phyloP scores from a whole-genome alignment of 2,329 filamentous ascomycete species.

The Incumbomyces lentus region DNA sequence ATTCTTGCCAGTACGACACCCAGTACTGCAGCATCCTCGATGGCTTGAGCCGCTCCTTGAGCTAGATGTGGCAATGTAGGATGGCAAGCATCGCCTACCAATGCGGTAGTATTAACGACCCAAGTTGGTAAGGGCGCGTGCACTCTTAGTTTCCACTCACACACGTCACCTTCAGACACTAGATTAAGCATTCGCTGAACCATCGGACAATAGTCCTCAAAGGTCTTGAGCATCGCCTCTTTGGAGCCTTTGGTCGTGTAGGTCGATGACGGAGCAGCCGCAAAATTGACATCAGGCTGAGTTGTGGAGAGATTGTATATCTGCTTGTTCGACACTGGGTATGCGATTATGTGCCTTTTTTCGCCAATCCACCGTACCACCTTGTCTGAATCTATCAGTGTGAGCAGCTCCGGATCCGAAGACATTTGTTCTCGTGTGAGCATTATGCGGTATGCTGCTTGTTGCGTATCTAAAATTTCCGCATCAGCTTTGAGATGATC shows the following conservation, averaged over 20 bases:
- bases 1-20: slow-evolving; percentile 41
- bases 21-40: slow-evolving; percentile 52
- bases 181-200: slow-evolving; percentile 51
- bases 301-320: slow-evolving; percentile 58
- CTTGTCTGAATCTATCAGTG: slow-evolving; percentile 45
- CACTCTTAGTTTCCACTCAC: slow-evolving; percentile 56
- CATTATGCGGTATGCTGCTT: slow-evolving; percentile 47
- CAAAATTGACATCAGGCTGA: slow-evolving; percentile 51
- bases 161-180: slow-evolving; percentile 54
- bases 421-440: slow-evolving; percentile 37
- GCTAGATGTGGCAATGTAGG: slow-evolving; percentile 54
- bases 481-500: slow-evolving; percentile 28
- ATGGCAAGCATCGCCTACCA: slow-evolving; percentile 53
- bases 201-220: slow-evolving; percentile 50
- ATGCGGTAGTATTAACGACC: slow-evolving; percentile 43
- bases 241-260: slow-evolving; percentile 56
- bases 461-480: slow-evolving; percentile 39
- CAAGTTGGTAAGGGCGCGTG: slow-evolving; percentile 54
- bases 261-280: slow-evolving; percentile 46
- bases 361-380: slow-evolving; percentile 58
- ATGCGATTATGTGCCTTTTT: slow-evolving; percentile 57
- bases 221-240: slow-evolving; percentile 50
- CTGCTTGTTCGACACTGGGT: slow-evolving; percentile 51
- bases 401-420: slow-evolving; percentile 42
- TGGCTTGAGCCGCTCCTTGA: slow-evolving; percentile 55